Percentiles rank a stretch among this genome's conserved stretches.
Evolutionary conservation across 441 rosid genomes (phyloP).

Genomic region (Adansonia rubrostipa): DNA sequence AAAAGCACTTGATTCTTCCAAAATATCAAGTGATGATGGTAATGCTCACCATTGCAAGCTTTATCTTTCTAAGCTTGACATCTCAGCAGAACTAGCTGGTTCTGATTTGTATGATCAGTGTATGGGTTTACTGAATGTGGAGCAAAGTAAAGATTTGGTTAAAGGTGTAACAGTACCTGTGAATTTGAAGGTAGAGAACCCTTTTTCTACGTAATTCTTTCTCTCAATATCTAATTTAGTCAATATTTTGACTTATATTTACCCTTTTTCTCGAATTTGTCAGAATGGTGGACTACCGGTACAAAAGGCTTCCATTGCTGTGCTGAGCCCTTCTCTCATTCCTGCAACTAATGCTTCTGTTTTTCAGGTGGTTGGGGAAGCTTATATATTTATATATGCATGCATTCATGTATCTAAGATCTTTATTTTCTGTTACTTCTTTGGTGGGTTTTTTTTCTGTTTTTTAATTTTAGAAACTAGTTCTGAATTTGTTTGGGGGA

Average conservation of each 20-base stretch:
- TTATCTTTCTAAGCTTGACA: constrained; percentile 69
- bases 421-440: neutral
- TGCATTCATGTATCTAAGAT: neutral
- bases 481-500: neutral
- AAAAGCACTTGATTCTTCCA: constrained; percentile 45
- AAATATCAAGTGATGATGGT: constrained; percentile 36
- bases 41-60: constrained; percentile 22
- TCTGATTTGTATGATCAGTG: constrained; percentile 61
- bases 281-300: constrained; percentile 81
- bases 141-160: constrained; percentile 44
- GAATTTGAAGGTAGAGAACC: constrained; percentile 63
- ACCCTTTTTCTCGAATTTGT: constrained; percentile 8
- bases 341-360: constrained; percentile 62
- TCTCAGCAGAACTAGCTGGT: constrained; percentile 77
- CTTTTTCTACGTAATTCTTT: constrained; percentile 7
- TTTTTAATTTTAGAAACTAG: neutral
- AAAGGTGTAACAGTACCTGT: constrained; percentile 52
- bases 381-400: neutral
- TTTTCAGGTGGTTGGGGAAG: constrained; percentile 64
- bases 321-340: constrained; percentile 52
- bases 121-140: constrained; percentile 46
- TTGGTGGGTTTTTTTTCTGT: neutral
- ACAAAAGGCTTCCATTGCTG: constrained; percentile 47
- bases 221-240: neutral
- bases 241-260: constrained; percentile 25